These are phyloP conservation scores for Canavalia ensiformis DNA, from an alignment of 306 rosid genomes.

Conservation along the genomic window DNA sequence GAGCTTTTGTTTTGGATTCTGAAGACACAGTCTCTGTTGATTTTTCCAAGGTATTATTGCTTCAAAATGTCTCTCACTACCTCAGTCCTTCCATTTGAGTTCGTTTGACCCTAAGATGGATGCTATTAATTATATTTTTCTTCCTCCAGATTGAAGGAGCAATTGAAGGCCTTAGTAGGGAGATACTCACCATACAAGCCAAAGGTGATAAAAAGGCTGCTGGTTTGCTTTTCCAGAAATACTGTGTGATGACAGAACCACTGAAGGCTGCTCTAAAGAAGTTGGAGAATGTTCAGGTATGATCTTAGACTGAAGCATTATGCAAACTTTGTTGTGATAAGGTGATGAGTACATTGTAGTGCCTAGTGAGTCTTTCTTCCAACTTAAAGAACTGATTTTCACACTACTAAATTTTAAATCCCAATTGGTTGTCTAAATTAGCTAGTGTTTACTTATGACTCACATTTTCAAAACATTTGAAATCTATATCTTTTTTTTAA, in stretches of 20 bases:
- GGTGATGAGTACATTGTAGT: conserved; percentile 22
- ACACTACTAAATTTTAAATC: neutral
- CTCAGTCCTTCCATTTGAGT: conserved; percentile 20
- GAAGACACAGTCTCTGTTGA: conserved; percentile 81
- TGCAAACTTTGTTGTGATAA: conserved; percentile 24
- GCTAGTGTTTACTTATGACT: neutral
- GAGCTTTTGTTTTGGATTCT: conserved; percentile 72
- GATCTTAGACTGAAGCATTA: conserved; percentile 5
- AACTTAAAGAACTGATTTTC: conserved; percentile 12
- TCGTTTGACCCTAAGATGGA: conserved; percentile 33
- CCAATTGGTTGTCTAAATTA: conserved; percentile 19
- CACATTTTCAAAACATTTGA: conserved; percentile 10
- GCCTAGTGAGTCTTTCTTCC: neutral
- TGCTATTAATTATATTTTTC: conserved; percentile 25
- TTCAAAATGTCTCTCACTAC: conserved; percentile 22
- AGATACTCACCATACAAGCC: conserved; percentile 92
- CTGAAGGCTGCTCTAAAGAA: conserved; percentile 67
- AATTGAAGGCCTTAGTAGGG: conserved; percentile 87
- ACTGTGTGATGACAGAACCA: conserved; percentile 68
- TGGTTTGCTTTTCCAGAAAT: conserved; percentile 72
- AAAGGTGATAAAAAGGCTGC: conserved; percentile 92
- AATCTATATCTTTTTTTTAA: neutral
- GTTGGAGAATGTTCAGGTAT: conserved; percentile 86
- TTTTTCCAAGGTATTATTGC: conserved; percentile 74
- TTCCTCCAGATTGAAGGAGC: conserved; percentile 76